A percentile compares a stretch with the other conserved stretches of the same genome.
Evolutionary conservation across 2,329 filamentous ascomycete species (phyloP).

Genomic region (Macrophomina tecta): DNA sequence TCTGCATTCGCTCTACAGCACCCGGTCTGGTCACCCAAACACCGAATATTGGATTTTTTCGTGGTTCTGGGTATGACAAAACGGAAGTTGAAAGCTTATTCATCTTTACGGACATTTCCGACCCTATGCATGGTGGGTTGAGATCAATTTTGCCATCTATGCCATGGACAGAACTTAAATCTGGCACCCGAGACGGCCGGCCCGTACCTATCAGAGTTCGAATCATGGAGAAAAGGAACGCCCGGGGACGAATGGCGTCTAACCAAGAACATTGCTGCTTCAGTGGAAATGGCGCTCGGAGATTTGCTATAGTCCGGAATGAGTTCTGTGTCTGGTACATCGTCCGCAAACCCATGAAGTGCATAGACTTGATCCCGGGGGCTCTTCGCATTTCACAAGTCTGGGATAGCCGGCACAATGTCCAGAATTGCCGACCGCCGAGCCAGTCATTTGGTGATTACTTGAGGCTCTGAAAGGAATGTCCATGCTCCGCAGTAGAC

Average conservation of each 20-base stretch:
- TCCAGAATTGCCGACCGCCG: not conserved
- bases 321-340: not conserved
- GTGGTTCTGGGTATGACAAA: too few species aligned
- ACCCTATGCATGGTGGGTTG: too few species aligned
- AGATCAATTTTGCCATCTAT: not conserved
- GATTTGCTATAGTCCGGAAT: not conserved
- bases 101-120: too few species aligned
- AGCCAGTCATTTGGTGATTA: not conserved
- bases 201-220: too few species aligned
- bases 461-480: too few species aligned
- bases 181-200: not conserved
- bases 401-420: not conserved
- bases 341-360: not conserved
- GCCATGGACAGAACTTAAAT: not conserved
- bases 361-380: conserved; percentile 1
- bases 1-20: too few species aligned
- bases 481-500: too few species aligned
- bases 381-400: not conserved
- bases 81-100: too few species aligned
- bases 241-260: not conserved
- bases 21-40: too few species aligned
- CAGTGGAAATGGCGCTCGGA: not conserved
- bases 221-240: not conserved
- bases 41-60: too few species aligned
- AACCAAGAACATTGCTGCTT: not conserved